A percentile compares a stretch with the other conserved stretches of the same genome.
Conservation (phyloP, 352 stramenopile species). For the Pythium phragmitis region DNA sequence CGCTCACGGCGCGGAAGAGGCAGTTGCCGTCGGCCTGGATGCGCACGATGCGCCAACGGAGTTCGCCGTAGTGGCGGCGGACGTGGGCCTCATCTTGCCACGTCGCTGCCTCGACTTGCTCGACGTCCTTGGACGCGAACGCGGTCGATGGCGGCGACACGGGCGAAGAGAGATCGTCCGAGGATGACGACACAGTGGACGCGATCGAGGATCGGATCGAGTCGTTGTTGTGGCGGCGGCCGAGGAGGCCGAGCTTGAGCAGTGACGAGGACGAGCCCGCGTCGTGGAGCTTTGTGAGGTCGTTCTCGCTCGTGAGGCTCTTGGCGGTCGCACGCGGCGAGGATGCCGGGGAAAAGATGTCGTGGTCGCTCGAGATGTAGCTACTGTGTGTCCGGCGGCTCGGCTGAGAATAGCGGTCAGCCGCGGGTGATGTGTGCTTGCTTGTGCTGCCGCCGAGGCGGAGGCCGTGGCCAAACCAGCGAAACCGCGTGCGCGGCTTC, state of each 20-base stretch:
- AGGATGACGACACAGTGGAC: conserved; percentile 26
- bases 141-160: conserved; percentile 6
- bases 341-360: background rate
- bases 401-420: background rate
- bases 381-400: conserved; percentile 15
- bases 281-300: background rate
- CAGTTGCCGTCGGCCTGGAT: conserved; percentile 82
- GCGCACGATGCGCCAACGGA: conserved; percentile 25
- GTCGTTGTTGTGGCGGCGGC: conserved; percentile 2
- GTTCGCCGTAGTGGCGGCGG: conserved; percentile 7
- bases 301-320: conserved; percentile 12
- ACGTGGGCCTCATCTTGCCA: conserved; percentile 32
- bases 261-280: background rate
- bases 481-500: conserved; percentile 21
- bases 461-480: conserved; percentile 27
- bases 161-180: conserved; percentile 18
- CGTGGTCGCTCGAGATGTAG: conserved; percentile 14
- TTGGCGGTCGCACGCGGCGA: conserved; percentile 15
- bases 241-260: conserved; percentile 16
- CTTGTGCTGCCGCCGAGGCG: conserved; percentile 22
- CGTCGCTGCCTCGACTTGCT: conserved; percentile 26
- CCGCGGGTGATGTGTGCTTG: background rate
- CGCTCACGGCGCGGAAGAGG: conserved; percentile 72
- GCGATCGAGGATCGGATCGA: conserved; percentile 30
- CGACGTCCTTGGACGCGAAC: conserved; percentile 10